Evolutionary conservation across 78 protist genomes (phyloP).

Genomic region (Pigoraptor vietnamica): DNA sequence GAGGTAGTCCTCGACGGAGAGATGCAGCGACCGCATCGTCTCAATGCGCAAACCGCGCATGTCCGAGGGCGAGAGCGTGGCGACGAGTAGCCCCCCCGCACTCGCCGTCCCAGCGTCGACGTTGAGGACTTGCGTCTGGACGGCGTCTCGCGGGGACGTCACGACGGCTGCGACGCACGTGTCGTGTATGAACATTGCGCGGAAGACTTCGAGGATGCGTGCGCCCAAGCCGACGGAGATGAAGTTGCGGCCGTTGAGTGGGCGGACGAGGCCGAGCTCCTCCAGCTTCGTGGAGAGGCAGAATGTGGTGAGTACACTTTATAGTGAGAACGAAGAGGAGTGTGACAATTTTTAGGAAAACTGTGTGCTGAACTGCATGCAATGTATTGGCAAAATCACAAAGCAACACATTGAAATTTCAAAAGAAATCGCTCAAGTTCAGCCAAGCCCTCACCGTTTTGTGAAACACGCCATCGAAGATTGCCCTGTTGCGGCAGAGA

Average conservation of each 20-base stretch:
- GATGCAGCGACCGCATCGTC: background rate
- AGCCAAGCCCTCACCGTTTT: background rate
- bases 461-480: background rate
- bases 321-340: too few relatives aligned
- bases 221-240: background rate
- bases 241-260: background rate
- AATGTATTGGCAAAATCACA: background rate
- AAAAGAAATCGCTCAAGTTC: too few relatives aligned
- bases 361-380: too few relatives aligned
- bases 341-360: too few relatives aligned
- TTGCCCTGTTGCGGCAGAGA: background rate
- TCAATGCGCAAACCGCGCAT: background rate
- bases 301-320: background rate
- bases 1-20: background rate
- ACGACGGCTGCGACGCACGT: background rate
- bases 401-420: background rate
- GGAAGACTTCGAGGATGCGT: background rate
- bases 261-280: background rate
- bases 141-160: background rate
- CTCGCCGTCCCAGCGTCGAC: background rate
- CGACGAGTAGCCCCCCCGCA: background rate
- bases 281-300: background rate
- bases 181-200: background rate
- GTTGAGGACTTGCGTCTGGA: background rate
- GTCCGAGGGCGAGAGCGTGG: background rate